Evolutionary conservation across 2,329 filamentous ascomycete genomes (phyloP), one percentile per base, ranked within the genome.

Genomic region (Endothia cerciana): DNA sequence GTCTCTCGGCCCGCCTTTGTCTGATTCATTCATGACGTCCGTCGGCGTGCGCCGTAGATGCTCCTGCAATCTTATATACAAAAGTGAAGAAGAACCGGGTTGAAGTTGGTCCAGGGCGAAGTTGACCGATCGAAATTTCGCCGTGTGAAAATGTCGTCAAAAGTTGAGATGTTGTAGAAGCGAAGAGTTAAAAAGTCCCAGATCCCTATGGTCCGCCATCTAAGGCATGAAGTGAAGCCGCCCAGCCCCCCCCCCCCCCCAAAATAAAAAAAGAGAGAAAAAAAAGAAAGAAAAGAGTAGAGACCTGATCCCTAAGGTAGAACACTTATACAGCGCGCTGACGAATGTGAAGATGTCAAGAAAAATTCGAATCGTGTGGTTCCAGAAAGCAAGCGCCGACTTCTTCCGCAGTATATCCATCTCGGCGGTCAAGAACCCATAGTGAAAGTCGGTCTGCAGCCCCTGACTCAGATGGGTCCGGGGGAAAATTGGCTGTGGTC

Each of bases 171-270:
- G 30, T 8, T 38, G 19, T 36, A 51, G 41, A 61, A 61, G n/a
- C 30, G 53, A 38, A 36, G 19, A 36, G 30, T 22, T 33, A 55
- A 22, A 61, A 62, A 65, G 38, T 28, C 43, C 49, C 19, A 19
- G 40, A 41, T 60, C 63, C 63, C 59, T 57, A 67, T 43, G 47
- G 45, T 53, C 57, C 63, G 65, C 65, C 65, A 60, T 45, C 28
- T 38, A 62, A 62, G 65, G 59, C 65, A 61, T n/a, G 59, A 67
- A 65, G 53, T 49, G 59, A 65, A 67, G 22, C 60, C 59, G 30
- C 56, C 64, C 40, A 36, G n/a, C n/a, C n/a, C n/a, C n/a, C n/a
- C n/a, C n/a, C n/a, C n/a, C n/a, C n/a, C n/a, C n/a, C n/a, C n/a
- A 47, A 55, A 40, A 55, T 55, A 43, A 47, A 61, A 22, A 40